A percentile compares a stretch with the other conserved stretches of the same genome.
Evolutionary conservation across 2,329 filamentous ascomycete species (phyloP).

Genomic region (Fusarium sp.): DNA sequence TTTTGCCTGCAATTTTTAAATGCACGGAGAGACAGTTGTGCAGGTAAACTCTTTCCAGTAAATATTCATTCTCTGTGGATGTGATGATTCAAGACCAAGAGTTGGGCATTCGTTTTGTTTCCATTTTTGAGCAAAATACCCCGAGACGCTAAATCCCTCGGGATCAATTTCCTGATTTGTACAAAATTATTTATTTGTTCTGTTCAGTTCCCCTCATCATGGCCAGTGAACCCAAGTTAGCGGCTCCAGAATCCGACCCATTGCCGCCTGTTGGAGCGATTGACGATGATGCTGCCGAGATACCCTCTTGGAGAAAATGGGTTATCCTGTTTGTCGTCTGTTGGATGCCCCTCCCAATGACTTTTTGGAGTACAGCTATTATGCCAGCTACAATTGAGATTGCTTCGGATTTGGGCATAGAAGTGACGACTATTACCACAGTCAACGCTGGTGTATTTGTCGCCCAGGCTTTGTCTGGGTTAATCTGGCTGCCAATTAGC

Average conservation of each 20-base stretch:
- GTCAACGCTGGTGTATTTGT: constrained; percentile 47
- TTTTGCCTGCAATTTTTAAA: not conserved
- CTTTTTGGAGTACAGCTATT: constrained; percentile 49
- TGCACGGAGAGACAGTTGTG: not conserved
- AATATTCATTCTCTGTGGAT: not conserved
- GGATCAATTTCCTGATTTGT: not conserved
- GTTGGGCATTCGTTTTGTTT: not conserved
- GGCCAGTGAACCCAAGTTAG: constrained; percentile 30
- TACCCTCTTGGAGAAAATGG: constrained; percentile 48
- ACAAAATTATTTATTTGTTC: not conserved
- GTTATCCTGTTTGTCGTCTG: constrained; percentile 50
- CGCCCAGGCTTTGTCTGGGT: constrained; percentile 43
- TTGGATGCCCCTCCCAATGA: constrained; percentile 50
- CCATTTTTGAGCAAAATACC: not conserved
- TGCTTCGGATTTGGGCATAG: constrained; percentile 29
- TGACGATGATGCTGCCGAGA: constrained; percentile 42
- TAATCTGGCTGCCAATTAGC: constrained; percentile 48
- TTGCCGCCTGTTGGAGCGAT: constrained; percentile 17
- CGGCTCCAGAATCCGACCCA: constrained; percentile 8
- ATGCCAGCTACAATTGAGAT: constrained; percentile 46
- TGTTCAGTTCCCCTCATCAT: constrained; percentile 2
- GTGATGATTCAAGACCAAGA: too few relatives aligned
- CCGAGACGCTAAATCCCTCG: not conserved
- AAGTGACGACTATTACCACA: constrained; percentile 38
- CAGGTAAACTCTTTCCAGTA: not conserved